Conservation (phyloP, 805 yeast genomes). For the Pichia cephalocereana region DNA sequence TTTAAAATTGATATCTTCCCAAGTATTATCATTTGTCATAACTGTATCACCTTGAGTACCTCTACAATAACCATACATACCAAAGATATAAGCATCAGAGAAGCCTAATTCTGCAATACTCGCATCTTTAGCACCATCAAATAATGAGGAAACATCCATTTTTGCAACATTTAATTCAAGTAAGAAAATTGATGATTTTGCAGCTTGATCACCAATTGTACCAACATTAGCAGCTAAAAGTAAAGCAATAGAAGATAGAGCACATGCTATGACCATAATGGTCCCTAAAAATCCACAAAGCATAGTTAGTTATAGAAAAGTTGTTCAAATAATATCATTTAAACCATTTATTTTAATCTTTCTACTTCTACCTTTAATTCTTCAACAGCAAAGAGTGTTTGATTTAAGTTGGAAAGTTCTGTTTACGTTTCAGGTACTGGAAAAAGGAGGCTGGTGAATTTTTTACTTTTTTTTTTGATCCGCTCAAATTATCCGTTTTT, state of each 20-base stretch:
- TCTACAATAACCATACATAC: slow-evolving; percentile 58
- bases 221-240: slow-evolving; percentile 46
- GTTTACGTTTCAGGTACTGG: no score
- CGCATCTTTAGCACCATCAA: not conserved
- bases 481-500: no score
- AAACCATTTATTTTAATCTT: no score
- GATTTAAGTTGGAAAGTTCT: no score
- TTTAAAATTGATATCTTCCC: slow-evolving; percentile 23
- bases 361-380: no score
- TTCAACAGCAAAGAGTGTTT: no score
- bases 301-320: not conserved
- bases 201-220: slow-evolving; percentile 32
- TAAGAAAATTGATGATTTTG: slow-evolving; percentile 37
- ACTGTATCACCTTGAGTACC: slow-evolving; percentile 24
- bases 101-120: slow-evolving; percentile 27
- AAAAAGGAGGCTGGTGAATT: not conserved
- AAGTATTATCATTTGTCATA: slow-evolving; percentile 2
- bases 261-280: slow-evolving; percentile 16
- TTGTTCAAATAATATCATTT: no score
- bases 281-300: slow-evolving; percentile 4
- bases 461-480: not conserved
- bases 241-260: slow-evolving; percentile 35
- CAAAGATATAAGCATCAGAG: slow-evolving; percentile 41
- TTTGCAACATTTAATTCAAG: slow-evolving; percentile 37
- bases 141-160: slow-evolving; percentile 9